Evolutionary conservation across 129 eudicot genomes (phyloP).

Genomic region (Flaveria robusta): DNA sequence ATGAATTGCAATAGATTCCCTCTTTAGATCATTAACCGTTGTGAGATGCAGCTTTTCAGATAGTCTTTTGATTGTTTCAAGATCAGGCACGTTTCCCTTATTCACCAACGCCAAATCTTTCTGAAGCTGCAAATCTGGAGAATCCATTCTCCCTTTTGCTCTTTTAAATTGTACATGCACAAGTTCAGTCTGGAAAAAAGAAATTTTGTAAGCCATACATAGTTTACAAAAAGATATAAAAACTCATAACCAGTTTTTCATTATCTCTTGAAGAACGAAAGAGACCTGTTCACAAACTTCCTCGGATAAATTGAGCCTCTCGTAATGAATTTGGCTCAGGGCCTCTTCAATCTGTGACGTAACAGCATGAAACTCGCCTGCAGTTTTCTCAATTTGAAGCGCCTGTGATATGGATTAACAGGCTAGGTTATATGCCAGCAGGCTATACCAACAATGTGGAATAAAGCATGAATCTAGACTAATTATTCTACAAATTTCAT

Average conservation of each 20-base stretch:
- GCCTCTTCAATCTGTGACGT: constrained; percentile 86
- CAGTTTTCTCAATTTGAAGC: constrained; percentile 66
- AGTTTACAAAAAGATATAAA: too few species aligned
- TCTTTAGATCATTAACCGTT: constrained; percentile 70
- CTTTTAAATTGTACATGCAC: constrained; percentile 83
- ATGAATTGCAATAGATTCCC: constrained; percentile 73
- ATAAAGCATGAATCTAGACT: constrained; percentile 4
- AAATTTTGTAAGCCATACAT: background rate
- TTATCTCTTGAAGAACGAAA: background rate
- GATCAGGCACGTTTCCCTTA: constrained; percentile 60
- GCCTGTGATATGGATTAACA: constrained; percentile 58
- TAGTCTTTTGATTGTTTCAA: constrained; percentile 60
- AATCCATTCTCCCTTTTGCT: constrained; percentile 76
- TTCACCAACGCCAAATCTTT: constrained; percentile 56
- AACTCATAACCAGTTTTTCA: background rate
- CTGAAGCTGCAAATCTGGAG: constrained; percentile 68
- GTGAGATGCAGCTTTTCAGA: constrained; percentile 74
- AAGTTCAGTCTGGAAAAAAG: constrained; percentile 62
- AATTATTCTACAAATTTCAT: constrained; percentile 3
- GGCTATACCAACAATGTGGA: constrained; percentile 5
- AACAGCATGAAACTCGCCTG: constrained; percentile 53
- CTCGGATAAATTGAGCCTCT: constrained; percentile 60
- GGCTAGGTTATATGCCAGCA: constrained; percentile 7
- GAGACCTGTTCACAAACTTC: constrained; percentile 92
- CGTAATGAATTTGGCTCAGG: constrained; percentile 64